Base-by-base conservation (phyloP, 192 early-diverging fungal genomes). In the Mortierella alpina region DNA sequence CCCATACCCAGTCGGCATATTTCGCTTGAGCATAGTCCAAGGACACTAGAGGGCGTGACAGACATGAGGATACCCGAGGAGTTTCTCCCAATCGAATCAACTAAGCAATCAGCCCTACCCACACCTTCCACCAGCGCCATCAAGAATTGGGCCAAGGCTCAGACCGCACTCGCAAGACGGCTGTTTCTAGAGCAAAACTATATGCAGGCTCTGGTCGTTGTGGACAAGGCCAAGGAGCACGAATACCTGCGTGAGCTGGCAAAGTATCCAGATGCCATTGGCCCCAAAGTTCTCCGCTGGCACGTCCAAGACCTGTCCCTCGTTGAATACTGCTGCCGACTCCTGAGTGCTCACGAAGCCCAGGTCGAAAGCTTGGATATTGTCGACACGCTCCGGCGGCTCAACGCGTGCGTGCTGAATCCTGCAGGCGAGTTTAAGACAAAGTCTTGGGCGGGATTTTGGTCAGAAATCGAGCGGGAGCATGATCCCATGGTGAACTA, bases 171-270 rank as follows among this genome's bases (percentile, higher is more conserved):
- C 22, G 65, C 66, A 4, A 51, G 77, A 7, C 66, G 68, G 5
- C 59, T 72, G 2, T 80, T 72, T 31, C 58, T 68, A 40, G 63
- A 72, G 15, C 77, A 72, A 54, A 68, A 68, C n/a, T 80, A 80
- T 41, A 68, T 63, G 54, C 64, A 80, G 44, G 63, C 77, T 7
- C 59, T 80, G 31, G 57, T 54, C 2, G 52, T 80, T 8, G 51
- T 72, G 42, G 65, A 72, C 45, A 72, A 80, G 31, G 65, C 49
- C 8, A 71, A 59, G 45, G 47, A 62, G 5, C 77, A 80, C 31
- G 69, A 67, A 2, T 68, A 80, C 14, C 68, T 80, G 49, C 46
- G 31, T 0, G 47, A 47, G 23, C 55, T 80, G 10, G 45, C 54
- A 2, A 63, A 45, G 17, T 40, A 62, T 18, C 56, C 51, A 13